Evolutionary conservation across 352 stramenopile species (phyloP), one percentile per base, ranked within the genome.

Genomic region (Blastocystis sp.): DNA sequence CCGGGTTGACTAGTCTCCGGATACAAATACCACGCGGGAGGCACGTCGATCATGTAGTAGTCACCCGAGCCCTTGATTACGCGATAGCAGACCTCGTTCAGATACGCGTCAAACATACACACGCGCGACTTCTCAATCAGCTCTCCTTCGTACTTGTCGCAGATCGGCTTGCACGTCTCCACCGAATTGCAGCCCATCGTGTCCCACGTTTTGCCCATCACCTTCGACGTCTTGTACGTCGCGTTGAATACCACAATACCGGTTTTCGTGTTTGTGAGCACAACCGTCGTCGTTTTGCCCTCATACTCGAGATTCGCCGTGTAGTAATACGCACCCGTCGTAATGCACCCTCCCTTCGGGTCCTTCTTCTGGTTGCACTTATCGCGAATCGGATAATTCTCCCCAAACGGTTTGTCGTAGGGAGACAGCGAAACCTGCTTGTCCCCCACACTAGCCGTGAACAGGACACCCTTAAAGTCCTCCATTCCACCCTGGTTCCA

Each of bases 341-440:
- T 78, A 6, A 78, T 38, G 27, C 67, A 78, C 9, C 67, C 67
- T 42, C 4, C 24, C 11, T 18, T 56, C 9, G 67, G 67, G 38
- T 78, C 67, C 36, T 40, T 40, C 38, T 78, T 59, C 14, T 27
- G 27, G 32, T 57, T 59, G 38, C 67, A 78, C 24, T 38, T 32
- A 21, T 78, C 67, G 0, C 67, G 67, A 61, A 78, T 78, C 4
- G 67, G 67, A 78, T 78, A 78, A 46, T 78, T 61, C 42, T 78
- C 67, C 38, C 67, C 67, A 34, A 46, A 44, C 3, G 40, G 56
- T 21, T 78, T 40, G 18, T 9, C 57, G 42, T 29, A 59, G 14
- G 27, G 34, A 27, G 3, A 18, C 14, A 61, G 42, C 27, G 27
- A 9, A 6, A 36, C n/a, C 11, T 48, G 46, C 1, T 59, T 36